Evolutionary conservation across 169 alveolate genomes (phyloP).

Genomic region (Plasmodium chabaudi): DNA sequence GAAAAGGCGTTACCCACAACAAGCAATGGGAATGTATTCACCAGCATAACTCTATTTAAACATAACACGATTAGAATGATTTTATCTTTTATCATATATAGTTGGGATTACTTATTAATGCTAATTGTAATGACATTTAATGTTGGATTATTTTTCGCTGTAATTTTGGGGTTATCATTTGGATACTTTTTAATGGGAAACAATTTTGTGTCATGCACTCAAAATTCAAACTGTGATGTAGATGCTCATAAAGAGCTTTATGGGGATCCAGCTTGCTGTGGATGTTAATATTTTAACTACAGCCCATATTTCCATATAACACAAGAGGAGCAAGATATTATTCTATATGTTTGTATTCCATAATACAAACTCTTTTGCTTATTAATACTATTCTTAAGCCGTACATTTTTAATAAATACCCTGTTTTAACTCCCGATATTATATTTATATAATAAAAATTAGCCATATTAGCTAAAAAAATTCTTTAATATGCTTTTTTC

Average conservation of each 20-base stretch:
- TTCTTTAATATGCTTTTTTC: too few relatives aligned
- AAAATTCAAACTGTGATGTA: slow-evolving; percentile 9
- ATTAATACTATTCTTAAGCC: too few relatives aligned
- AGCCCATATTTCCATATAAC: too few relatives aligned
- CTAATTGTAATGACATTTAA: slow-evolving; percentile 85
- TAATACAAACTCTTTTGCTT: too few relatives aligned
- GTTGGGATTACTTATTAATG: slow-evolving; percentile 83
- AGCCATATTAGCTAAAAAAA: too few relatives aligned
- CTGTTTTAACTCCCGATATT: too few relatives aligned
- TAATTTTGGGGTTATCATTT: slow-evolving; percentile 79
- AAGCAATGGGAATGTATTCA: slow-evolving; percentile 20
- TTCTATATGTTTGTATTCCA: too few relatives aligned
- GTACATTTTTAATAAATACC: too few relatives aligned
- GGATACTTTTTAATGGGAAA: slow-evolving; percentile 80
- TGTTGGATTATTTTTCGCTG: slow-evolving; percentile 81
- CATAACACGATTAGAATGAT: slow-evolving; percentile 40
- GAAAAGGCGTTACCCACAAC: slow-evolving; percentile 41
- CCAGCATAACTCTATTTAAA: slow-evolving; percentile 38
- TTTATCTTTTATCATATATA: slow-evolving; percentile 59
- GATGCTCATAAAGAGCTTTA: slow-evolving; percentile 45
- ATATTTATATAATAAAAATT: too few relatives aligned
- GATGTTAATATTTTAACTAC: slow-evolving; percentile 19
- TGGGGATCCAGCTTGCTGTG: slow-evolving; percentile 75
- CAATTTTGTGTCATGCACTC: slow-evolving; percentile 31
- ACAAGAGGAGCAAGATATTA: too few relatives aligned